These are phyloP conservation scores for Cyberlindnera maclurae DNA, from an alignment of 805 yeast genomes.

Conservation along the genomic window DNA sequence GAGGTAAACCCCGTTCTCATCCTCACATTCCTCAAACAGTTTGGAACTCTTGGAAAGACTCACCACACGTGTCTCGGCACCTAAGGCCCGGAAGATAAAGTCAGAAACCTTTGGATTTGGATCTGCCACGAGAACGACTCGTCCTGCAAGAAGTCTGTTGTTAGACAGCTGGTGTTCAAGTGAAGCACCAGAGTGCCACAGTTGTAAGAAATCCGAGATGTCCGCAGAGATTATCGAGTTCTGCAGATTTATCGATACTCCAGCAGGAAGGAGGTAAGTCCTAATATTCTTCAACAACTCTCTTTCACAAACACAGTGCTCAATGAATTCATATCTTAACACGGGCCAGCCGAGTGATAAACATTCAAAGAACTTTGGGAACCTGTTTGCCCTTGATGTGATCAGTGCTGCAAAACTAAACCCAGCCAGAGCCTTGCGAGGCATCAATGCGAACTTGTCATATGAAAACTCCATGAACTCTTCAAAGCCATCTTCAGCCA, in stretches of 20 bases:
- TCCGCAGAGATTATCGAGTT: constrained; percentile 41
- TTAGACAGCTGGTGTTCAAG: constrained; percentile 37
- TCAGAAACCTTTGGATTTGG: constrained; percentile 26
- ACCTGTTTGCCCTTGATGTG: constrained; percentile 44
- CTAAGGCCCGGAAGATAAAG: constrained; percentile 40
- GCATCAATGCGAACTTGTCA: constrained; percentile 3
- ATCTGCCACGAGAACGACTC: constrained; percentile 16
- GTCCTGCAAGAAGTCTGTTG: constrained; percentile 24
- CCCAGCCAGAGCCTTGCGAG: constrained; percentile 6
- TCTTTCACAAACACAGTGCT: constrained; percentile 36
- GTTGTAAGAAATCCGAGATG: constrained; percentile 34
- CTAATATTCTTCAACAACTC: constrained; percentile 20
- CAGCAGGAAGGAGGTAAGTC: constrained; percentile 63
- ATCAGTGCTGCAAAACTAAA: constrained; percentile 60
- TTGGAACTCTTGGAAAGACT: constrained; percentile 6
- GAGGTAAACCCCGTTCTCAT: constrained; percentile 4
- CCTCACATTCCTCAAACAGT: constrained; percentile 7
- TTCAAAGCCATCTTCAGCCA: constrained; percentile 30
- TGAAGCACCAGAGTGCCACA: constrained; percentile 25
- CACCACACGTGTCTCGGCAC: constrained; percentile 25
- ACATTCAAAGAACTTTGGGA: constrained; percentile 70
- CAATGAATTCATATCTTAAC: constrained; percentile 49
- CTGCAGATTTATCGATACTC: constrained; percentile 44
- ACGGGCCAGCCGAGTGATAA: constrained; percentile 85
- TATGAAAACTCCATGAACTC: constrained; percentile 1